Base-by-base conservation (phyloP, 2,329 filamentous ascomycete genomes). In the Truncatella angustata region DNA sequence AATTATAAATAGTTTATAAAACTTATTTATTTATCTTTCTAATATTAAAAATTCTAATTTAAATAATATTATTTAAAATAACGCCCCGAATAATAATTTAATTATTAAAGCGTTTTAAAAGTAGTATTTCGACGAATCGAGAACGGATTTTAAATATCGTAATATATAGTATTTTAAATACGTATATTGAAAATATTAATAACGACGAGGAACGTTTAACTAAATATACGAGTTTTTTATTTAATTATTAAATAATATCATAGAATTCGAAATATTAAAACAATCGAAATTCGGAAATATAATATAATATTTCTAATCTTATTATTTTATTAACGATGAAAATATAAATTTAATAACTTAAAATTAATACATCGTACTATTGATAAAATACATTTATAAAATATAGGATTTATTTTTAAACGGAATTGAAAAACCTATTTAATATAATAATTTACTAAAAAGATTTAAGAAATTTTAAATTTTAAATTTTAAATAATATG, bases 1-100 rank as follows among this genome's bases (percentile, higher is more conserved):
- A 40, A 7, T 44, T 44, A 44, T 47, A 34, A 34, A 16, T 47
- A 47, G 32, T 47, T 47, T 39, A 39, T 39, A 11, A 39, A 34
- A 47, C 21, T 40, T 18, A 34, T 34, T 47, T 47, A 34, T 34
- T 34, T 34, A 34, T 5, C 10, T 21, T 43, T 4, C 16, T 39
- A 39, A 3, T 39, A 16, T 16, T 39, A 20, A n/a, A n/a, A n/a
- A n/a, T n/a, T n/a, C n/a, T n/a, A n/a, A n/a, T n/a, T n/a, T 16
- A 9, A 5, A 11, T 23, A 23, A 24, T 43, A 34, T 47, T 32
- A 34, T 18, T 20, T 28, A n/a, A 20, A 23, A 47, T 47, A 47
- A 47, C 16, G 28, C 30, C 2, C 5, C 3, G 26, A 35, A 47
- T 20, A 47, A 47, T 14, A 1, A 34, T 34, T 34, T 2, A 3